Evolutionary conservation across 2,329 filamentous ascomycete species (phyloP), one percentile per base, ranked within the genome.

Genomic region (Drechslerella stenobrocha): DNA sequence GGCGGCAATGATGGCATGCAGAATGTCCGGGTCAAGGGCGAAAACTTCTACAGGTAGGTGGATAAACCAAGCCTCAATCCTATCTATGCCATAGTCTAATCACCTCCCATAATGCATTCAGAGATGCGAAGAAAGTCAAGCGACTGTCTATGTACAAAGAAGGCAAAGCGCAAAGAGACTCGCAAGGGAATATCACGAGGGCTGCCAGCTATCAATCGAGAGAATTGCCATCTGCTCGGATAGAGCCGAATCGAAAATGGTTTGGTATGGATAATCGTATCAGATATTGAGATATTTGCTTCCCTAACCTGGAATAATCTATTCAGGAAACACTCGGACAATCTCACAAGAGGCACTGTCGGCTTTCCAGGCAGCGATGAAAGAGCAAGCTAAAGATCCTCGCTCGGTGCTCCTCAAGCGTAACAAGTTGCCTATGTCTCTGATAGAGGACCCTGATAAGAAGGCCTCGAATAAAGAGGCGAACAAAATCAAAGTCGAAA

Each of bases 201-300:
- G 86, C 90, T 71, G 90, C 90, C 48, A 82, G 84, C 13, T 96
- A 85, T 78, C 91, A 97, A 79, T 90, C 87, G 66, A 82, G 85
- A 74, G 90, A 96, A 32, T 79, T 86, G 20, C 91, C 92, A 46
- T 84, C 82, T 65, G 93, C 92, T 72, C 84, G 91, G 71, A 88
- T 97, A 75, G 92, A 97, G 80, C 93, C 93, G 50, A 95, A 97
- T 79, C 83, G 93, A 74, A 95, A 95, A 79, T 98, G 93, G 93
- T 98, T 98, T 79, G 70, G 70, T 70, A 70, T 44, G 57, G n/a
- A 46, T 8, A 15, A 18, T 24, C 40, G 8, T 15, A 24, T 3
- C 24, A 26, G 44, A 20, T 30, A 3, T 6, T 18, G 2, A 6
- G 22, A 8, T 11, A 18, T 5, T 11, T 23, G 6, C 8, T 42